These are phyloP conservation scores for Sporisorium sorghi DNA, from an alignment of 1,284 basidiomycete genomes.

Conservation along the genomic window DNA sequence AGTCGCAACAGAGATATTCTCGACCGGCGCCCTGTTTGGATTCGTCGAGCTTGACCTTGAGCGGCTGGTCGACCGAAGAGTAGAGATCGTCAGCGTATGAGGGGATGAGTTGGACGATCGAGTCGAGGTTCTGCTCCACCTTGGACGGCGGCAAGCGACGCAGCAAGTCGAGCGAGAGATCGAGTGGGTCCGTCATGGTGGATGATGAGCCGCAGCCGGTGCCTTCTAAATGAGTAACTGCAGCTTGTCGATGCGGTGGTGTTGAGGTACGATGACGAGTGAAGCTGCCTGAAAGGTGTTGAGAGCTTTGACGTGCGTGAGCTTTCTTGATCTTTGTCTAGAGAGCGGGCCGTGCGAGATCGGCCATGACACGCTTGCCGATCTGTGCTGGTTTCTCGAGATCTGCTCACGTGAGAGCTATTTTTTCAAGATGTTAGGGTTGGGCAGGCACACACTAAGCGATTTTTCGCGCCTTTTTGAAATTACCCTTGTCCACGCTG, in stretches of 20 bases:
- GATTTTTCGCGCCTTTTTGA: not conserved
- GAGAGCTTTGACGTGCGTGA: not conserved
- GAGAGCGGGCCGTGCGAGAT: constrained; percentile 19
- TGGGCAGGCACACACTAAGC: not conserved
- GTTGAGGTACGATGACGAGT: not conserved
- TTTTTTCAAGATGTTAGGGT: not conserved
- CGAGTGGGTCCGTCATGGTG: constrained; percentile 60
- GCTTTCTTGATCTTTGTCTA: not conserved
- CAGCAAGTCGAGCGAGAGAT: constrained; percentile 82
- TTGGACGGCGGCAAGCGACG: constrained; percentile 92
- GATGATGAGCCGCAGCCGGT: not conserved
- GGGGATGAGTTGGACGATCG: constrained; percentile 78
- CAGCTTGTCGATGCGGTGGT: not conserved
- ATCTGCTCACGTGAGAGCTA: not conserved
- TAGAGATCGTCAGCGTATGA: constrained; percentile 95
- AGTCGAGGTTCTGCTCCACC: constrained; percentile 86
- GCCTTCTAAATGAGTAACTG: too few relatives aligned
- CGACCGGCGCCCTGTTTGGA: constrained; percentile 75
- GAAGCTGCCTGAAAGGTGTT: not conserved
- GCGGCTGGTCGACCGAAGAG: constrained; percentile 93
- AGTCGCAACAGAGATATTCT: constrained; percentile 95
- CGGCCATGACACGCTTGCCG: constrained; percentile 4
- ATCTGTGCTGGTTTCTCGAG: too few relatives aligned
- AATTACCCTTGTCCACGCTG: not conserved
- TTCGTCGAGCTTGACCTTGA: constrained; percentile 83